A percentile compares a stretch with the other conserved stretches of the same genome.
Conservation (phyloP, 306 rosid genomes). For the Castanospermum australe region DNA sequence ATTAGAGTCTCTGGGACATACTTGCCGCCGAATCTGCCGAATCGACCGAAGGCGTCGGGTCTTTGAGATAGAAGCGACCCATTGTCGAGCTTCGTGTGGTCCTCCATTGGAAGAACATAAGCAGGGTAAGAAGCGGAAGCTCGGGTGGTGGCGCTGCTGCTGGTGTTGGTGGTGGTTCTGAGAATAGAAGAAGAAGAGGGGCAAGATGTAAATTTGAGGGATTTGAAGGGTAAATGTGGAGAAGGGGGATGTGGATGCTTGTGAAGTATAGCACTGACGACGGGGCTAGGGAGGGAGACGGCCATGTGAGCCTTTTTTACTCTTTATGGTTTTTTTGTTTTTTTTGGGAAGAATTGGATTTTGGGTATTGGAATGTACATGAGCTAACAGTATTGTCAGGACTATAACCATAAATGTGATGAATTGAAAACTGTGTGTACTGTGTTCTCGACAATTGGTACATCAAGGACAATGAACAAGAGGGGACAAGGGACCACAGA, state of each 20-base stretch:
- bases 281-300: neutral
- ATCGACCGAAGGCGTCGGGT: conserved; percentile 73
- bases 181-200: conserved; percentile 16
- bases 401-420: too few species aligned
- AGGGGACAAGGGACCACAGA: too few species aligned
- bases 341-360: neutral
- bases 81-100: neutral
- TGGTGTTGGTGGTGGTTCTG: neutral
- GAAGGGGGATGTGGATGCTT: neutral
- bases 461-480: too few species aligned
- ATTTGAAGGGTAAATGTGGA: neutral
- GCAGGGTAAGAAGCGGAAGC: conserved; percentile 24
- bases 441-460: too few species aligned
- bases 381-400: too few species aligned
- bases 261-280: neutral
- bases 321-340: too few species aligned
- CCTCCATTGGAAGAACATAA: conserved; percentile 36
- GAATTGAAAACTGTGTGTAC: too few species aligned
- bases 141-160: neutral
- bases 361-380: neutral
- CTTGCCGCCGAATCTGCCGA: conserved; percentile 79
- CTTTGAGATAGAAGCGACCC: conserved; percentile 29
- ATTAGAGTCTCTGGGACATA: conserved; percentile 93
- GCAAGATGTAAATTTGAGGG: neutral
- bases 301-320: conserved; percentile 35